phyloP scores from a whole-genome alignment of 2,329 filamentous ascomycete genomes.

The Tolypocladium cylindrosporum region DNA sequence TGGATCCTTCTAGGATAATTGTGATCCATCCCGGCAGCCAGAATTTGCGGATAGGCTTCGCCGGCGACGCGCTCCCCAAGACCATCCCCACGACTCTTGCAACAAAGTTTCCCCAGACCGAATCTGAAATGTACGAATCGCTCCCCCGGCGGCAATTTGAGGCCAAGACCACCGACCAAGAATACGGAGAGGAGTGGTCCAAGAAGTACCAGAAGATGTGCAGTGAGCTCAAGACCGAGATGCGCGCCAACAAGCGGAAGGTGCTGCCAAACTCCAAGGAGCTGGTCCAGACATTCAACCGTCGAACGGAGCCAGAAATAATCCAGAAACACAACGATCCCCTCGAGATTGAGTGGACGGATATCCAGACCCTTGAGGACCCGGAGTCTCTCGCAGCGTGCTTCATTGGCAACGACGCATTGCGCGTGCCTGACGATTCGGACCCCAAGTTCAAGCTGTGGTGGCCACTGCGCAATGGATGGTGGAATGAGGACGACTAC shows the following conservation, averaged over 20 bases:
- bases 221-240: constrained; percentile 76
- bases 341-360: constrained; percentile 90
- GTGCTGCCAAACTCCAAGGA: constrained; percentile 97
- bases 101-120: constrained; percentile 64
- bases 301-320: constrained; percentile 69
- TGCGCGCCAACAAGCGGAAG: constrained; percentile 89
- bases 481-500: constrained; percentile 88
- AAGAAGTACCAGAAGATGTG: constrained; percentile 74
- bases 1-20: constrained; percentile 80
- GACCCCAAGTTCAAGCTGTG: constrained; percentile 82
- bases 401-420: constrained; percentile 72
- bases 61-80: constrained; percentile 91
- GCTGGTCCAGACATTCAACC: constrained; percentile 88
- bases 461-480: constrained; percentile 83
- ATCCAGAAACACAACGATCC: constrained; percentile 95
- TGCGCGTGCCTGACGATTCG: constrained; percentile 83
- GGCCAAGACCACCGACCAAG: constrained; percentile 57
- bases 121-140: constrained; percentile 73
- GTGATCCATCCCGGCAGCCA: constrained; percentile 94
- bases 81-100: constrained; percentile 91
- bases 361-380: constrained; percentile 57
- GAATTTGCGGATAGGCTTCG: constrained; percentile 86
- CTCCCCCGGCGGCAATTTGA: constrained; percentile 63
- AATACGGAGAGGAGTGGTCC: constrained; percentile 75
- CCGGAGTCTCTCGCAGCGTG: constrained; percentile 51